Percentiles rank a stretch among this genome's conserved stretches.
Conservation (phyloP, 345 rosid genomes). For the Triadica sebifera region DNA sequence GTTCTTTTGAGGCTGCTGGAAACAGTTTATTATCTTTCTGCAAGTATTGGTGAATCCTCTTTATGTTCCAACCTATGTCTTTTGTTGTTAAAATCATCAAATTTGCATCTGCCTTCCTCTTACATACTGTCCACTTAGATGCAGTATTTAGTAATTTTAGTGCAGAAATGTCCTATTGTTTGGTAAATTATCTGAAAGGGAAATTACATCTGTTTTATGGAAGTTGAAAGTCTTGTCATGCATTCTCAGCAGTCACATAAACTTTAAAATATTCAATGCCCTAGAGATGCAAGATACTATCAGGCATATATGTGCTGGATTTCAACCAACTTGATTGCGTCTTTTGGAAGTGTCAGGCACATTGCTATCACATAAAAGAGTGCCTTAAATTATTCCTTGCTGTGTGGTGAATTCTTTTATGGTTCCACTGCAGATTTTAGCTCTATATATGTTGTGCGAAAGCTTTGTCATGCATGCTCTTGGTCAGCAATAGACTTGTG, state of each 20-base stretch:
- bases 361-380: too few species aligned
- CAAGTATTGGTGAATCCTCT: neutral
- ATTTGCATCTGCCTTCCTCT: neutral
- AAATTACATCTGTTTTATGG: too few species aligned
- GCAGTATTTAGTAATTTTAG: too few species aligned
- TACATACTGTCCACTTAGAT: neutral
- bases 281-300: neutral
- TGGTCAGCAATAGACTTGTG: neutral
- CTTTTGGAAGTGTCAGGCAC: neutral
- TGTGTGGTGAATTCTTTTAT: neutral
- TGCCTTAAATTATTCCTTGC: neutral
- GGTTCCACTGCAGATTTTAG: neutral
- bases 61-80: neutral
- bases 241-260: too few species aligned
- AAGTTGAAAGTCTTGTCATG: too few species aligned
- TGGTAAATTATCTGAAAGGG: too few species aligned
- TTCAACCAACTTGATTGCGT: neutral
- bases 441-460: too few species aligned
- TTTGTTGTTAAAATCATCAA: neutral
- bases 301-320: neutral
- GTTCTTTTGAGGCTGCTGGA: neutral
- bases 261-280: neutral
- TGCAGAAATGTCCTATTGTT: too few species aligned
- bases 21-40: neutral
- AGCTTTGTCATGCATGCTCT: neutral